A percentile compares a stretch with the other conserved stretches of the same genome.
Evolutionary conservation across 768 basidiomycete species (phyloP).

Genomic region (Hysterangium stoloniferum): DNA sequence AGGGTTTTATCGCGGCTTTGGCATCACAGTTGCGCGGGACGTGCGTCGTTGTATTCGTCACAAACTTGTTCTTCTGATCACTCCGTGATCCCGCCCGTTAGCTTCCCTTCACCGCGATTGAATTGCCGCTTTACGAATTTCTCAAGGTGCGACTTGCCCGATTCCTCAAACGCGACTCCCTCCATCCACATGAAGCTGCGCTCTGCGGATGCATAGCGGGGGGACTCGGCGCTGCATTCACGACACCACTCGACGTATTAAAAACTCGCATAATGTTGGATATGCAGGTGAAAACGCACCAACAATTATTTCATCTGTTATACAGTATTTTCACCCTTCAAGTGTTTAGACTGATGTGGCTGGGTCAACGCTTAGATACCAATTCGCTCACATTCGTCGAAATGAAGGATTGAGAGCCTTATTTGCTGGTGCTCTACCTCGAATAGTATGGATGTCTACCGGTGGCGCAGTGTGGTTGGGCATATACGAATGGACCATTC

Average conservation of each 20-base stretch:
- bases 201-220: constrained; percentile 88
- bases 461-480: not conserved
- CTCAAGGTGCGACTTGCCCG: constrained; percentile 64
- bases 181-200: constrained; percentile 72
- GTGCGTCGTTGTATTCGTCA: constrained; percentile 14
- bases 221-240: constrained; percentile 79
- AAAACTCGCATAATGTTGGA: constrained; percentile 98
- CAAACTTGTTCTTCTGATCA: not conserved
- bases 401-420: constrained; percentile 1
- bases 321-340: too few relatives aligned
- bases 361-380: not conserved
- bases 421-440: constrained; percentile 1
- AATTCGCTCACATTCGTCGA: not conserved
- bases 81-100: constrained; percentile 24
- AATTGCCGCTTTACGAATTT: constrained; percentile 92
- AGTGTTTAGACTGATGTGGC: too few relatives aligned
- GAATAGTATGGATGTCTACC: not conserved
- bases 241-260: constrained; percentile 92
- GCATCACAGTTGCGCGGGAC: constrained; percentile 38
- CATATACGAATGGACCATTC: not conserved
- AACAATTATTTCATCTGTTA: not conserved
- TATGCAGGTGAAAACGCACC: constrained; percentile 44
- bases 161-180: constrained; percentile 40
- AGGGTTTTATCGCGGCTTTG: constrained; percentile 42
- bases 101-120: constrained; percentile 95